phyloP scores from a whole-genome alignment of 2,329 filamentous ascomycete species.

The Metarhizium album region DNA sequence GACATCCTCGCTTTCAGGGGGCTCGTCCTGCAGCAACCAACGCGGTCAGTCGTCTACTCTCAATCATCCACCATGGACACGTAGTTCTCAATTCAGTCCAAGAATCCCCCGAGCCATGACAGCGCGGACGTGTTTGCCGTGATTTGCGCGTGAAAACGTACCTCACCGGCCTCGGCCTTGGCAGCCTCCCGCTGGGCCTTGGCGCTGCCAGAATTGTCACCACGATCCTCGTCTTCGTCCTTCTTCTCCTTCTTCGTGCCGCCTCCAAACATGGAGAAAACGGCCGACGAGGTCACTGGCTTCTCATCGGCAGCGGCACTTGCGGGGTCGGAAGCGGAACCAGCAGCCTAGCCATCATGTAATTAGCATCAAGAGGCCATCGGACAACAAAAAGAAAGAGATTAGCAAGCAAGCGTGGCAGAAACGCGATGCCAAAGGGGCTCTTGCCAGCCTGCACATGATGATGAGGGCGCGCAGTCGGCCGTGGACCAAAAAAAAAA shows the following conservation, averaged over 20 bases:
- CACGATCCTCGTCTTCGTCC: constrained; percentile 62
- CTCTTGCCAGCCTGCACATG: neutral
- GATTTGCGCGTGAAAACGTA: constrained; percentile 19
- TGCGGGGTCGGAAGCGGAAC: constrained; percentile 6
- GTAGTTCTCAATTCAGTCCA: neutral
- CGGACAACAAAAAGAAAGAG: neutral
- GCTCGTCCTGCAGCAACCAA: constrained; percentile 48
- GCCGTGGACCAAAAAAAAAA: neutral
- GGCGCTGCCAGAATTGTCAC: constrained; percentile 80
- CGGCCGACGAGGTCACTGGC: constrained; percentile 47
- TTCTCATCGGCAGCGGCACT: constrained; percentile 12
- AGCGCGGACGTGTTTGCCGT: neutral
- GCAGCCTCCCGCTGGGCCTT: constrained; percentile 64
- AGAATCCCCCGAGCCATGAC: neutral
- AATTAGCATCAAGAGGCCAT: neutral
- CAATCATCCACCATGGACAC: neutral
- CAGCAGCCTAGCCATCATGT: neutral
- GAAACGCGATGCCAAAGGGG: neutral
- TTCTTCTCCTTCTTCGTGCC: constrained; percentile 97
- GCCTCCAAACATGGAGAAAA: constrained; percentile 98
- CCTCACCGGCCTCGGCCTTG: constrained; percentile 47
- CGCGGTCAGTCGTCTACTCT: constrained; percentile 1
- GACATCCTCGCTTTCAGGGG: constrained; percentile 80
- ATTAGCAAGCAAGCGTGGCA: neutral
- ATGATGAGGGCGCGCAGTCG: neutral